These are phyloP conservation scores for Aschersonia sp. DNA, from an alignment of 2,329 filamentous ascomycete species.

Conservation along the genomic window DNA sequence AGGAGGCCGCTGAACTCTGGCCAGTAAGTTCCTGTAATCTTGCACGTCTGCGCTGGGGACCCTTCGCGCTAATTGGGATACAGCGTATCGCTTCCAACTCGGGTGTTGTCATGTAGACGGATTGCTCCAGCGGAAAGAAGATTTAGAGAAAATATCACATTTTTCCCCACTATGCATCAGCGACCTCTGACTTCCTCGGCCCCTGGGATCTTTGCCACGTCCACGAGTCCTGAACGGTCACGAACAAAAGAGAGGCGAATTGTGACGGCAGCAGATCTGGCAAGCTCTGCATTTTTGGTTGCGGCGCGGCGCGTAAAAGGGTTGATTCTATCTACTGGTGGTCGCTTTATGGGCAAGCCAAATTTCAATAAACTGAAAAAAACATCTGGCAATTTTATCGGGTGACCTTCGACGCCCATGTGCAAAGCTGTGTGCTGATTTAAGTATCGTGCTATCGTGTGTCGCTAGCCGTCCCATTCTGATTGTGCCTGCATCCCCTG, in stretches of 20 bases:
- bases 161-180: too few species aligned
- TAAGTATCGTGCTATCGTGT: too few species aligned
- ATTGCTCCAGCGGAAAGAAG: slow-evolving; percentile 6
- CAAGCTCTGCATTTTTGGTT: background rate
- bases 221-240: too few species aligned
- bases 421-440: too few species aligned
- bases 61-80: background rate
- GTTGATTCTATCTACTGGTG: background rate
- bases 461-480: too few species aligned
- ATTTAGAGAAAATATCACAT: background rate
- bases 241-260: too few species aligned
- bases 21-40: slow-evolving; percentile 50
- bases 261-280: background rate
- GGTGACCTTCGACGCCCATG: too few species aligned
- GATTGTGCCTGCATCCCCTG: too few species aligned
- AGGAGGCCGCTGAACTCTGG: slow-evolving; percentile 99
- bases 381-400: too few species aligned
- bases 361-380: background rate
- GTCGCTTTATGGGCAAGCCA: background rate
- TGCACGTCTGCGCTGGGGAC: background rate
- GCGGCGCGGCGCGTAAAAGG: too few species aligned
- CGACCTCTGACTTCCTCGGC: too few species aligned
- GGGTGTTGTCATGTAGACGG: slow-evolving; percentile 96
- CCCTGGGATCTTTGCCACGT: too few species aligned
- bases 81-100: slow-evolving; percentile 99